A percentile compares a stretch with the other conserved stretches of the same genome.
phyloP scores from a whole-genome alignment of 208 protist genomes.

The Trypanosomatidae sp. region DNA sequence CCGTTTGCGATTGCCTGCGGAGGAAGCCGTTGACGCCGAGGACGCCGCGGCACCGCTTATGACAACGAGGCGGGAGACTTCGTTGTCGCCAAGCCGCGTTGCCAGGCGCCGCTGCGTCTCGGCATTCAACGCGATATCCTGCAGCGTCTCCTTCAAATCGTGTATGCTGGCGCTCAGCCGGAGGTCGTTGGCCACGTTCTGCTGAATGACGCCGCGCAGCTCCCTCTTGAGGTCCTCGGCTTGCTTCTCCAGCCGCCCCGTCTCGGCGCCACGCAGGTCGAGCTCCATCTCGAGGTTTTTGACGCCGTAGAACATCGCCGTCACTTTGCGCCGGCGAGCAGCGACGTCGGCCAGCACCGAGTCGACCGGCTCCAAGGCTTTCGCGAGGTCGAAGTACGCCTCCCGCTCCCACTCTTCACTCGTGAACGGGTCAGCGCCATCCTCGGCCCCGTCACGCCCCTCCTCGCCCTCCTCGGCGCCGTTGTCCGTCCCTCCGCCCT shows the following conservation, averaged over 20 bases:
- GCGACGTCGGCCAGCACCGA: constrained; percentile 15
- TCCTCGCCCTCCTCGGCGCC: background rate
- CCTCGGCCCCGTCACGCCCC: background rate
- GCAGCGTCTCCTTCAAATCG: constrained; percentile 54
- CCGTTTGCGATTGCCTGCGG: too few relatives aligned
- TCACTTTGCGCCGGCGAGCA: constrained; percentile 18
- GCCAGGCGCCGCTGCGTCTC: constrained; percentile 38
- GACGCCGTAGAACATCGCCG: constrained; percentile 18
- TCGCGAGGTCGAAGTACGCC: constrained; percentile 20
- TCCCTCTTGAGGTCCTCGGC: constrained; percentile 17
- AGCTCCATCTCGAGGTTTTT: constrained; percentile 34
- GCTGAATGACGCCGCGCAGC: constrained; percentile 36
- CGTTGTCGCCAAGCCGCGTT: constrained; percentile 31
- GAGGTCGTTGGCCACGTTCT: constrained; percentile 41
- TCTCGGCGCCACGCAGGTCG: constrained; percentile 15
- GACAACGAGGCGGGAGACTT: constrained; percentile 18
- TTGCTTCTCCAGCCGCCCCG: constrained; percentile 21
- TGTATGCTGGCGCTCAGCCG: constrained; percentile 43
- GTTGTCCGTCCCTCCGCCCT: constrained; percentile 3
- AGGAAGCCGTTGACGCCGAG: too few relatives aligned
- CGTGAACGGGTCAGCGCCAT: background rate
- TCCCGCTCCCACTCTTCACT: constrained; percentile 11
- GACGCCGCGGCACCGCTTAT: too few relatives aligned
- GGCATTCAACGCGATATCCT: constrained; percentile 64
- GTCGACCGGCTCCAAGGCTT: constrained; percentile 23